These are phyloP conservation scores for Magnolia sinica DNA, from an alignment of 164 flowering plant genomes.

Conservation along the genomic window DNA sequence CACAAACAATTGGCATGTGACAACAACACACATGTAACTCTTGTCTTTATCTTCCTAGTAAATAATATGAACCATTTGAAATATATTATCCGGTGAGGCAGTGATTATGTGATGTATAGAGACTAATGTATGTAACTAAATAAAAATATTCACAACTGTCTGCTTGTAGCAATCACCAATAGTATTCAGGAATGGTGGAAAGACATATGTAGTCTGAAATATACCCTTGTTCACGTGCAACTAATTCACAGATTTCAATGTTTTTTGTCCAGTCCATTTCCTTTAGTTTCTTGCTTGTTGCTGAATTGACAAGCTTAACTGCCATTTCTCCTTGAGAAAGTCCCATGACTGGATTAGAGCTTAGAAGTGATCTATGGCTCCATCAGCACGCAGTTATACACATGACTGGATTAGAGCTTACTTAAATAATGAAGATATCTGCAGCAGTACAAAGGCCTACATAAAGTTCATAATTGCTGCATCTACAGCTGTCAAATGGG, in stretches of 20 bases:
- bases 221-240: constrained; percentile 74
- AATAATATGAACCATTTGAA: not conserved
- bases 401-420: not conserved
- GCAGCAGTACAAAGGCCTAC: too few species aligned
- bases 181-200: not conserved
- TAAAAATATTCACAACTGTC: not conserved
- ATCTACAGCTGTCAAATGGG: too few species aligned
- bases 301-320: constrained; percentile 69
- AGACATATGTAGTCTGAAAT: not conserved
- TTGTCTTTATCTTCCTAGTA: not conserved
- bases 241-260: constrained; percentile 86
- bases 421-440: too few species aligned
- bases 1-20: not conserved
- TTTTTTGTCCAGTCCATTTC: constrained; percentile 85
- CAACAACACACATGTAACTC: not conserved
- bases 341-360: too few species aligned
- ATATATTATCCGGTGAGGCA: not conserved
- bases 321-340: constrained; percentile 40
- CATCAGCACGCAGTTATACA: not conserved
- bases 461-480: too few species aligned
- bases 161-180: not conserved
- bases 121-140: not conserved
- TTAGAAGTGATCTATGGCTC: not conserved
- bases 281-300: constrained; percentile 76
- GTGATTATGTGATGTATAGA: too few species aligned